phyloP scores from a whole-genome alignment of 768 basidiomycete genomes.

The Cystobasidium onofrii region DNA sequence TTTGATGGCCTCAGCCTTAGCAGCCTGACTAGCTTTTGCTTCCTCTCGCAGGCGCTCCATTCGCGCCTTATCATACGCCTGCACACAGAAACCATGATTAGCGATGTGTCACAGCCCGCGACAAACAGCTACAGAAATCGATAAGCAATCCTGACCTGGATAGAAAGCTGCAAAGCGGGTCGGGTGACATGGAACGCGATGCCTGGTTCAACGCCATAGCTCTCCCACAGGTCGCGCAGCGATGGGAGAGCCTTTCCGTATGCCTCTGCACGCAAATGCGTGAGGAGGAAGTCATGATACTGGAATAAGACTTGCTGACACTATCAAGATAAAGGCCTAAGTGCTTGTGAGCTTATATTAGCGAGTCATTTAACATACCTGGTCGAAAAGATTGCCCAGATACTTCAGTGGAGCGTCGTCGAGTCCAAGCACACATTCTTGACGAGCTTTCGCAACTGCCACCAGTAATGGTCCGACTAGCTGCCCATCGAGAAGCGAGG shows the following conservation, averaged over 20 bases:
- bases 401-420: constrained; percentile 74
- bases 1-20: constrained; percentile 2
- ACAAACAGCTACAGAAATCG: neutral
- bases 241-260: constrained; percentile 70
- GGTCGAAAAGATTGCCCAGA: constrained; percentile 76
- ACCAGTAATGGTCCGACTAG: constrained; percentile 82
- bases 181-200: constrained; percentile 92
- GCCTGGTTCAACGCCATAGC: constrained; percentile 71
- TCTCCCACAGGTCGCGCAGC: constrained; percentile 61
- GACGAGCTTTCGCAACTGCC: constrained; percentile 82
- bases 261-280: constrained; percentile 61
- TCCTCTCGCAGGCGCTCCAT: constrained; percentile 36
- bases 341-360: neutral
- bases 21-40: constrained; percentile 21
- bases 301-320: constrained; percentile 86
- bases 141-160: constrained; percentile 36
- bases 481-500: constrained; percentile 47
- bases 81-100: too few species aligned
- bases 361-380: constrained; percentile 52
- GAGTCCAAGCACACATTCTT: constrained; percentile 61
- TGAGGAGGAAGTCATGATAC: constrained; percentile 77
- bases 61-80: neutral
- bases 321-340: constrained; percentile 48
- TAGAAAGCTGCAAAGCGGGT: constrained; percentile 48
- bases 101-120: neutral